Evolutionary conservation across 2,329 filamentous ascomycete genomes (phyloP), one percentile per base, ranked within the genome.

Genomic region (Ascochyta fabae): DNA sequence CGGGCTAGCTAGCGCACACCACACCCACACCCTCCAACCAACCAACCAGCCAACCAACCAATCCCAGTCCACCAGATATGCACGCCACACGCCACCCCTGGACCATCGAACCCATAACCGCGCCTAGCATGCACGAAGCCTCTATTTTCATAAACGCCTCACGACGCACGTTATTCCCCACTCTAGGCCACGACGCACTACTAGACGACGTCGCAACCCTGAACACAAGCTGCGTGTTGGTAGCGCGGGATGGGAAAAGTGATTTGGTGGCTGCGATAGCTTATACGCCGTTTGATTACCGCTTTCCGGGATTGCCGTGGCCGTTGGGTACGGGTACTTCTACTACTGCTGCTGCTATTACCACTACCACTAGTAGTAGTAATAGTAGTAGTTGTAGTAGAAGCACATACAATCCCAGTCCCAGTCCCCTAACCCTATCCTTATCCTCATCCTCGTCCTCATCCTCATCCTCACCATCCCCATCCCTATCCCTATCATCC

Each of bases 141-240:
- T 47, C 53, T 1, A 9, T 23, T 7, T 62, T 62, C 31, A 43
- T 62, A 7, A 56, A 58, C 19, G 29, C 50, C 6, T 53, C 59
- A 12, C 59, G 59, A 1, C 24, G 31, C n/a, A 16, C 12, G 3
- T 22, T 61, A 16, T 61, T 61, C 19, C 56, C 59, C 4, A 29
- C 45, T 4, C 40, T 57, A 5, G 44, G 48, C 3, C 31, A 40
- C 5, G 48, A 57, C 31, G 15, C 43, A 1, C n/a, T 48, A 1
- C 27, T 55, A 4, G 53, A 56, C 40, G 38, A 52, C 3, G 23
- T 42, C 4, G n/a, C 3, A 1, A 12, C 45, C 1, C 36, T 56
- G 23, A 42, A 47, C 6, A n/a, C 6, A 24, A 34, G 47, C 15
- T 36, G 42, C 16, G 47, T 50, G 9, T 8, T 56, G 19, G 7